Conservation (phyloP, 495 filamentous ascomycete species). For the Achaetomiella virescens region DNA sequence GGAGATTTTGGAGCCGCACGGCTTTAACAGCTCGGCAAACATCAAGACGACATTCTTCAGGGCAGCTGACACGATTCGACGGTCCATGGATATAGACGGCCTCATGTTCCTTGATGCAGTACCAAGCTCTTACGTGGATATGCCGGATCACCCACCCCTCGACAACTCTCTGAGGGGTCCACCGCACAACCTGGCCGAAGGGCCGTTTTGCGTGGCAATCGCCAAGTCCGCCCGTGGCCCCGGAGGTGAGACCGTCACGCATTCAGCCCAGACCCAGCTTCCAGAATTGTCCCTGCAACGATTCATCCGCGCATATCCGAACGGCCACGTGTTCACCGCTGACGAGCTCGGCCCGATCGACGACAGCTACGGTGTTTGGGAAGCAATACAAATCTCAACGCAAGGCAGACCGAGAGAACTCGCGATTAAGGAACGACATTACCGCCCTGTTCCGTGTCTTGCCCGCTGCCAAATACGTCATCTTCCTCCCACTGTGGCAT, state of each 20-base stretch:
- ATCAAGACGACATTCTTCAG: slow-evolving; percentile 35
- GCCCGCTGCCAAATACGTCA: slow-evolving; percentile 45
- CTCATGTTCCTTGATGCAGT: slow-evolving; percentile 44
- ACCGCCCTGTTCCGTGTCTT: slow-evolving; percentile 27
- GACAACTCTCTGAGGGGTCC: background rate
- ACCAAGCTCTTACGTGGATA: slow-evolving; percentile 26
- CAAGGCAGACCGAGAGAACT: background rate
- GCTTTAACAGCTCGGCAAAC: slow-evolving; percentile 30
- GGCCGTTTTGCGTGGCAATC: slow-evolving; percentile 21
- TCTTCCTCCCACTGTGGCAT: slow-evolving; percentile 64
- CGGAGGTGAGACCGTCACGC: background rate
- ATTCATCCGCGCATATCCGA: slow-evolving; percentile 34
- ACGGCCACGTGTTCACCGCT: slow-evolving; percentile 38
- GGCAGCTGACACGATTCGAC: slow-evolving; percentile 41
- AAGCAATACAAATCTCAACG: slow-evolving; percentile 10
- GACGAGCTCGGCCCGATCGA: slow-evolving; percentile 35
- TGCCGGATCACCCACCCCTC: slow-evolving; percentile 7
- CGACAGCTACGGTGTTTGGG: slow-evolving; percentile 20
- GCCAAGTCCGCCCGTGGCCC: slow-evolving; percentile 18
- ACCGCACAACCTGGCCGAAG: slow-evolving; percentile 1
- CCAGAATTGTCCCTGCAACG: slow-evolving; percentile 32
- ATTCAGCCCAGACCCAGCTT: slow-evolving; percentile 20
- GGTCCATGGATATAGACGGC: slow-evolving; percentile 45
- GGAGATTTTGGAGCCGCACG: background rate
- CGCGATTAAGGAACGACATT: slow-evolving; percentile 12